phyloP scores from a whole-genome alignment of 495 filamentous ascomycete species.

The Penicillium cataractarum region DNA sequence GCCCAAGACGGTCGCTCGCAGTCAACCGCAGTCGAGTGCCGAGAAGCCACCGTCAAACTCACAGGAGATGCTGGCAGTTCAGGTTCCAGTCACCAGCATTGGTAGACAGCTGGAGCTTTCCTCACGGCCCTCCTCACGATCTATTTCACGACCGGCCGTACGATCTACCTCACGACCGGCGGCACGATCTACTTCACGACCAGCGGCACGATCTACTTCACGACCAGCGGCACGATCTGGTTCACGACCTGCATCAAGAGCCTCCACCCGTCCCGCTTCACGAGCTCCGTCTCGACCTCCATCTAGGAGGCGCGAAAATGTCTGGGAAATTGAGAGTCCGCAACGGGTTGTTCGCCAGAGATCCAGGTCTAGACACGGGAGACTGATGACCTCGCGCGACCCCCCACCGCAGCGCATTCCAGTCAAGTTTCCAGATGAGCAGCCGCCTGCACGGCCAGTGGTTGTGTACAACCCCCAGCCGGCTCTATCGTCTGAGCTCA shows the following conservation, averaged over 20 bases:
- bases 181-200: neutral
- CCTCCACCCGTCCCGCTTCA: too few species aligned
- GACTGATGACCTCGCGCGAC: conserved; percentile 14
- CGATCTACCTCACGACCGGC: neutral
- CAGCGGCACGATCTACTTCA: neutral
- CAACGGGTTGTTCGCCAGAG: conserved; percentile 32
- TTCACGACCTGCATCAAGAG: neutral
- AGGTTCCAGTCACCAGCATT: conserved; percentile 18
- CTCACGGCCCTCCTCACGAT: conserved; percentile 16
- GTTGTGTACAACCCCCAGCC: conserved; percentile 14
- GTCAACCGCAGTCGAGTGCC: conserved; percentile 19
- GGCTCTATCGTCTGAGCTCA: conserved; percentile 22
- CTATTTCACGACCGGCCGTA: neutral
- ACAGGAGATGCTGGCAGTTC: conserved; percentile 10
- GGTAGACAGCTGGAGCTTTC: conserved; percentile 25
- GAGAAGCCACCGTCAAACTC: neutral
- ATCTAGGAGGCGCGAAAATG: conserved; percentile 27
- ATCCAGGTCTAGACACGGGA: conserved; percentile 28
- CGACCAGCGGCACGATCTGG: neutral
- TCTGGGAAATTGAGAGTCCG: conserved; percentile 46
- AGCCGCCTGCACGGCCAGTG: conserved; percentile 12
- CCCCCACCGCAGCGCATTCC: conserved; percentile 17
- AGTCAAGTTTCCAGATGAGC: conserved; percentile 12
- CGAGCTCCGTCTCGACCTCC: conserved; percentile 2
- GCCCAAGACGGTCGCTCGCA: conserved; percentile 22